Conservation (phyloP, 176 grass and related monocot species). For the Oryza meyeriana region DNA sequence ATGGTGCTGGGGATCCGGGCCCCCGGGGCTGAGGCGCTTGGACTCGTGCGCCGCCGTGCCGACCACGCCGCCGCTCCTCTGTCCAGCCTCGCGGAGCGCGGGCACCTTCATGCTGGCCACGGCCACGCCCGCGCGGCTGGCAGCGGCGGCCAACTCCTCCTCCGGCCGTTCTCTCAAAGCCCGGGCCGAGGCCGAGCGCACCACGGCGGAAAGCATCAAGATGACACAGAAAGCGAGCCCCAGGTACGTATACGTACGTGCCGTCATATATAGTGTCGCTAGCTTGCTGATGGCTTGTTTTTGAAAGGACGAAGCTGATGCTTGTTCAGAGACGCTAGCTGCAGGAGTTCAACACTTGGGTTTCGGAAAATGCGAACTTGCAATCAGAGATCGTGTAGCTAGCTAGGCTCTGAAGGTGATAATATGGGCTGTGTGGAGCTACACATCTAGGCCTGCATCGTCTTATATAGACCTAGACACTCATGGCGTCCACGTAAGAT, state of each 20-base stretch:
- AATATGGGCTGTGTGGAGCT: background rate
- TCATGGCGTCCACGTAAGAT: slow-evolving; percentile 30
- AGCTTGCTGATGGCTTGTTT: background rate
- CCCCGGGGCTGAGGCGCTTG: slow-evolving; percentile 70
- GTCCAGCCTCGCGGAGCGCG: background rate
- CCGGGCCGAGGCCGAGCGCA: slow-evolving; percentile 30
- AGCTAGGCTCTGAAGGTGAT: background rate
- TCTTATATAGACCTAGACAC: slow-evolving; percentile 29
- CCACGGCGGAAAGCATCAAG: slow-evolving; percentile 37
- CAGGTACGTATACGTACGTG: background rate
- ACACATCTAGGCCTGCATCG: background rate
- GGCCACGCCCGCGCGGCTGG: background rate
- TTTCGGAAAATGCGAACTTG: background rate
- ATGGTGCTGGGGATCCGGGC: slow-evolving; percentile 72
- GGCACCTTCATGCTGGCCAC: slow-evolving; percentile 12
- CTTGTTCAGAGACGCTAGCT: no score
- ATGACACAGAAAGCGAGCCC: slow-evolving; percentile 25
- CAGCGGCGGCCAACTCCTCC: background rate
- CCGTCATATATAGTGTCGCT: background rate
- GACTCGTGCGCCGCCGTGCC: slow-evolving; percentile 26
- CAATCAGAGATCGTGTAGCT: no score
- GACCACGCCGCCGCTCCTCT: background rate
- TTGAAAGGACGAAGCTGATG: no score
- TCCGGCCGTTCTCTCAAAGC: slow-evolving; percentile 24
- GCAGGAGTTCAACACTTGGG: background rate